Percentiles rank a stretch among this genome's conserved stretches.
Conservation (phyloP, 2,329 filamentous ascomycete genomes). For the Daldinia eschscholtzii region DNA sequence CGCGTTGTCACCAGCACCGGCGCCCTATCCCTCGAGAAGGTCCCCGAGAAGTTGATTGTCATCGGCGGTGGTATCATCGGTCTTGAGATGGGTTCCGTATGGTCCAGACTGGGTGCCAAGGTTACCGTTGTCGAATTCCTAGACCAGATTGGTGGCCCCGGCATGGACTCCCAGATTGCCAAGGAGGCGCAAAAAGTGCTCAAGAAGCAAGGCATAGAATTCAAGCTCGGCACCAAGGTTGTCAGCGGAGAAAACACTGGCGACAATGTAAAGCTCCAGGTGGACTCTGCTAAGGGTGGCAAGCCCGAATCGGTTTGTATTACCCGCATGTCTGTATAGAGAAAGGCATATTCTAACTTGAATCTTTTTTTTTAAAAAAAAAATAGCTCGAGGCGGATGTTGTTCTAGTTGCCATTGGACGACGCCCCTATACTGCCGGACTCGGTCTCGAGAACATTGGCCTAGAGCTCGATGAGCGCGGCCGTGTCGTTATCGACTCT, state of each 20-base stretch:
- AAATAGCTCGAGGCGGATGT: constrained; percentile 89
- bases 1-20: constrained; percentile 96
- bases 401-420: constrained; percentile 95
- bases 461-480: constrained; percentile 90
- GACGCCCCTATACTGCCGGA: constrained; percentile 91
- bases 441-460: constrained; percentile 95
- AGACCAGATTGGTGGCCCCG: constrained; percentile 94
- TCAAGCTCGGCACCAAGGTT: constrained; percentile 98
- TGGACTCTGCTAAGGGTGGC: constrained; percentile 95
- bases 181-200: constrained; percentile 94
- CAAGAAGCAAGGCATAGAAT: constrained; percentile 96
- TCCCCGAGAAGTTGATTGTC: constrained; percentile 96
- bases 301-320: constrained; percentile 86
- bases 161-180: constrained; percentile 95
- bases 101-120: constrained; percentile 92
- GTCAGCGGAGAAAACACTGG: constrained; percentile 83
- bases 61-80: constrained; percentile 99
- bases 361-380: constrained; percentile 29
- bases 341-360: constrained; percentile 31
- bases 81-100: constrained; percentile 97
- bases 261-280: constrained; percentile 81
- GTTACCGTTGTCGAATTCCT: constrained; percentile 98
- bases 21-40: constrained; percentile 87
- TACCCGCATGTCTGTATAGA: neutral
- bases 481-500: constrained; percentile 95